Evolutionary conservation across 176 grass and related monocot species (phyloP).

Genomic region (Ensete ventricosum): DNA sequence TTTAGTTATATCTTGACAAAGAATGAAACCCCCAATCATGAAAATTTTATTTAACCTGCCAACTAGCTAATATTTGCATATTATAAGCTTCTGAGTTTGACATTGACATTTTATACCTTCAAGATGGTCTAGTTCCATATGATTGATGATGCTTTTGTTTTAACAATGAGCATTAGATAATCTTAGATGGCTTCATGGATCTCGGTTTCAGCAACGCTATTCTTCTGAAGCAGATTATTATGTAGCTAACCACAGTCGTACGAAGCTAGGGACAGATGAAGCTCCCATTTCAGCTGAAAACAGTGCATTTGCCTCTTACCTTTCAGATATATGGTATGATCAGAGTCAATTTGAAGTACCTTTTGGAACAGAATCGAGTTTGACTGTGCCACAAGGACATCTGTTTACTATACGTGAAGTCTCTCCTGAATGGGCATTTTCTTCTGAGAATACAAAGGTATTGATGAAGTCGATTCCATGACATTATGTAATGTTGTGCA

Average conservation of each 20-base stretch:
- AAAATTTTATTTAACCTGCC: not conserved
- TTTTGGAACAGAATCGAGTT: conserved; percentile 26
- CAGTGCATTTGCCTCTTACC: conserved; percentile 7
- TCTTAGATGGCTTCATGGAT: not conserved
- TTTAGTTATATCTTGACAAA: too few relatives aligned
- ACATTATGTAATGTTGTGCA: not conserved
- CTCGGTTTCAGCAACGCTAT: not conserved
- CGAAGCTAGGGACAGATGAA: not conserved
- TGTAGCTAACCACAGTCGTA: not conserved
- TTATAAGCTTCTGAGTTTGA: not conserved
- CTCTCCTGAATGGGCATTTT: conserved; percentile 81
- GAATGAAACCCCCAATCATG: not conserved
- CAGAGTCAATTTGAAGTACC: conserved; percentile 46
- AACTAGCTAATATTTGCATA: not conserved
- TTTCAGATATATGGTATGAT: conserved; percentile 47
- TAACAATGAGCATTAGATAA: not conserved
- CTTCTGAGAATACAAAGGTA: conserved; percentile 86
- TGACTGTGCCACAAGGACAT: conserved; percentile 25
- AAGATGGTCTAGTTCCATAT: not conserved
- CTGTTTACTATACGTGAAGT: conserved; percentile 49
- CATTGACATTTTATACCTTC: not conserved
- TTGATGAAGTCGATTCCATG: not conserved
- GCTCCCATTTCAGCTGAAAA: not conserved
- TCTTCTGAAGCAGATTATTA: not conserved
- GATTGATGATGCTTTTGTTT: not conserved